A percentile compares a stretch with the other conserved stretches of the same genome.
phyloP scores from a whole-genome alignment of 1,284 basidiomycete genomes.

The Cryptococcus sp. region DNA sequence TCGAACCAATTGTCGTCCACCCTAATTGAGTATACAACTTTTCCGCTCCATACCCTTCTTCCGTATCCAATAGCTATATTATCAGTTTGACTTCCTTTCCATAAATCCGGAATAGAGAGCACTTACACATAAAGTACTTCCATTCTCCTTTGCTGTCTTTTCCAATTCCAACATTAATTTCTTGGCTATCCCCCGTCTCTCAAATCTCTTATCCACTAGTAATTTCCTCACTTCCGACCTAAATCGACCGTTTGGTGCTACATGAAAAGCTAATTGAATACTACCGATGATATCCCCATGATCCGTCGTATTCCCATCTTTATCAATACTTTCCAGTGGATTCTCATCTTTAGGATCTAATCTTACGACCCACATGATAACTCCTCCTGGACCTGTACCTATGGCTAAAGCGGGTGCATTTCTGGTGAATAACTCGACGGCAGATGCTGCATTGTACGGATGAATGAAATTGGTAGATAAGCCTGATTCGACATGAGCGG shows the following conservation, averaged over 20 bases:
- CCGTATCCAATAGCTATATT: conserved; percentile 9
- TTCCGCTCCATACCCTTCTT: conserved; percentile 6
- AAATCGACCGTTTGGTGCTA: conserved; percentile 11
- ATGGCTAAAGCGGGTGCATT: not conserved
- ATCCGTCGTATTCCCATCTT: not conserved
- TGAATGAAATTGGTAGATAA: conserved; percentile 7
- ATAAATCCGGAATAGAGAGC: too few relatives aligned
- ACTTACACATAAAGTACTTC: conserved; percentile 8
- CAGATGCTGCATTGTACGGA: not conserved
- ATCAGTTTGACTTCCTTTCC: not conserved
- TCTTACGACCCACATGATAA: conserved; percentile 11
- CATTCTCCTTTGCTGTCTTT: conserved; percentile 1
- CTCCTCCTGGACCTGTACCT: conserved; percentile 3
- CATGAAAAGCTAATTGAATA: conserved; percentile 12
- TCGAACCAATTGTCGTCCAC: conserved; percentile 3
- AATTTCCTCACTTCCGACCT: conserved; percentile 14
- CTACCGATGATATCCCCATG: conserved; percentile 9
- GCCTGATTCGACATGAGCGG: conserved; percentile 1
- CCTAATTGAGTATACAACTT: conserved; percentile 5
- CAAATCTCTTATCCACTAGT: conserved; percentile 10
- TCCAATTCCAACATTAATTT: conserved; percentile 5
- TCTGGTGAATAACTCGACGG: conserved; percentile 6
- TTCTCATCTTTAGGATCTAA: not conserved
- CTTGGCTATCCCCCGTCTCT: conserved; percentile 4
- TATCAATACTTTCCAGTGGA: not conserved